Evolutionary conservation across 2,329 filamentous ascomycete genomes (phyloP), one percentile per base, ranked within the genome.

Genomic region (Fusarium phyllophilum): DNA sequence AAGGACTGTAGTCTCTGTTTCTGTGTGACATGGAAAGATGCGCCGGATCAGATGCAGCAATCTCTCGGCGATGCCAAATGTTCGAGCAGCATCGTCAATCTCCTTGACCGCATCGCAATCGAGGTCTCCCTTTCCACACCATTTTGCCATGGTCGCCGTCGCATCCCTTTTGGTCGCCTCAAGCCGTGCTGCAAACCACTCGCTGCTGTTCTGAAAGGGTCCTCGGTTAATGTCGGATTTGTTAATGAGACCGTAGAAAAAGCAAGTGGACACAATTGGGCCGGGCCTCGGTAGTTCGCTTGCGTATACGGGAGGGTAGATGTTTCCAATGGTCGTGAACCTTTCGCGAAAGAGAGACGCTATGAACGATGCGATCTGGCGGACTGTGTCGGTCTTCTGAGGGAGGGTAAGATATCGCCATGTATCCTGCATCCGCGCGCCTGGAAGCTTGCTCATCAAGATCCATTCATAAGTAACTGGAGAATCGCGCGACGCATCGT

Each of bases 391-490:
- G 3, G 59, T 38, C 24, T 71, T 72, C 5, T 36, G 41, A 6
- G 34, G 18, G 3, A 71, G 38, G 22, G 33, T 38, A 6, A 65
- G 70, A 22, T 48, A 80, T 64, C 17, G 73, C 73, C 67, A 82
- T 70, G 26, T 78, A 76, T 42, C 75, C 2, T 78, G 61, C 62
- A 85, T 78, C 11, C 68, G 75, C 6, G 36, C 67, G 2, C 81
- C 82, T 1, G 58, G 49, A 24, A 83, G 57, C 29, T 72, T 76
- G 17, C 77, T 77, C 80, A 85, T 83, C 15, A 84, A 57, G 22
- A 85, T 84, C 83, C 82, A 86, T 74, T 85, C 83, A 22, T 81
- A 83, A 0, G 81, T 81, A 36, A 85, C 74, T 8, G 78, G 66
- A 26, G 83, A 84, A 2, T 79, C 52, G 18, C 62, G 66, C 13